Evolutionary conservation across 2,329 filamentous ascomycete species (phyloP), one percentile per base, ranked within the genome.

Genomic region (Colletotrichum graminicola): DNA sequence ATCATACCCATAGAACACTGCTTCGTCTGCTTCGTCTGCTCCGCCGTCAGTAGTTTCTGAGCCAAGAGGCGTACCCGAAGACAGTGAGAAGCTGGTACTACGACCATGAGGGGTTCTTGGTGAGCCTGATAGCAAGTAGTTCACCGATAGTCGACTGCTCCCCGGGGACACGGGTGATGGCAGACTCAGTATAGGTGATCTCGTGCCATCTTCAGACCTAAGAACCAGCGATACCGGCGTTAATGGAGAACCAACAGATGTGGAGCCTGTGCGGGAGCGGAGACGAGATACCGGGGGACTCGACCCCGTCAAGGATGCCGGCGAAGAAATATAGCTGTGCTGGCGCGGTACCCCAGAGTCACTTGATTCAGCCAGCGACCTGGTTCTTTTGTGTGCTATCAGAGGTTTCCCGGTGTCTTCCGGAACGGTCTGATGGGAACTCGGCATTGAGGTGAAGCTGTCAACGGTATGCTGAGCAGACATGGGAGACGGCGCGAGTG

Each of bases 1-100:
- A 76, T 95, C 93, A 71, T 92, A 87, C 7, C 93, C 93, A 77
- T 93, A 94, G 54, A 85, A 88, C 8, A 81, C 86, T 45, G 81
- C 80, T 74, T 83, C 77, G 71, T 82, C 86, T 45, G 81, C 80
- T 74, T 83, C 77, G 70, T 82, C 74, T 71, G 74, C 49, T 56
- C 54, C 66, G 11, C 55, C 61, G 1, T 23, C 8, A 3, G 56
- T 66, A 12, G 23, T 34, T n/a, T 18, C 73, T 12, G 10, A n/a
- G 18, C 59, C 74, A n/a, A 74, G 74, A 57, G 75, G 75, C 41
- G 74, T 65, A 29, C 75, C 76, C 32, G 75, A 74, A 45, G 67
- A 55, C 65, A 59, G 43, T 67, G 75, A 36, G 75, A 75, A 21
- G 77, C 76, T 55, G 73, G 11, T 47, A 73, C 45, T 75, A 49